phyloP scores from a whole-genome alignment of 345 rosid species.

The Acer campestre region DNA sequence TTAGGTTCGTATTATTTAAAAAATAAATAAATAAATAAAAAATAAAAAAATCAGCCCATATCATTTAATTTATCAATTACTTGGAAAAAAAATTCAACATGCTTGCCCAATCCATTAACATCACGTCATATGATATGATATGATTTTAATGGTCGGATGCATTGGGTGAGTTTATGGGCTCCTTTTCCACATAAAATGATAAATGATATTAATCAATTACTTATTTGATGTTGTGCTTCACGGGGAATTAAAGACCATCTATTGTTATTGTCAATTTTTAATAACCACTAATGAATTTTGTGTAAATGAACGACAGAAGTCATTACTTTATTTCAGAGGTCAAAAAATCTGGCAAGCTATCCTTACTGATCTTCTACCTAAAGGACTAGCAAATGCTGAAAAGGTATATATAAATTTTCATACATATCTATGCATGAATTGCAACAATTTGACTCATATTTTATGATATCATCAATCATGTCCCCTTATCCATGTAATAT shows the following conservation, averaged over 20 bases:
- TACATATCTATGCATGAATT: too few species aligned
- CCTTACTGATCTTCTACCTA: slow-evolving; percentile 78
- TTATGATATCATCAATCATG: neutral
- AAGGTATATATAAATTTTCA: slow-evolving; percentile 64
- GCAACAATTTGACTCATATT: neutral
- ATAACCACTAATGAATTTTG: slow-evolving; percentile 13
- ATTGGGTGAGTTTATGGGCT: neutral
- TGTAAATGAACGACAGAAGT: slow-evolving; percentile 59
- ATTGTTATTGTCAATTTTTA: neutral
- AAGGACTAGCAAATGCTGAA: slow-evolving; percentile 65
- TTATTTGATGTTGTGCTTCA: neutral
- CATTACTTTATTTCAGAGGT: slow-evolving; percentile 88
- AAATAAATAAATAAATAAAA: too few species aligned
- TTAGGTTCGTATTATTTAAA: too few species aligned
- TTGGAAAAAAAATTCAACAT: too few species aligned
- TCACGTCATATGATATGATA: too few species aligned
- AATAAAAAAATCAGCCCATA: too few species aligned
- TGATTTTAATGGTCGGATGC: neutral
- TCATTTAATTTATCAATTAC: too few species aligned
- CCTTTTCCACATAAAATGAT: neutral
- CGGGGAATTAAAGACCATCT: neutral
- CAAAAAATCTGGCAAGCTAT: slow-evolving; percentile 88
- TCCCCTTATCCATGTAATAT: too few species aligned
- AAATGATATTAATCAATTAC: too few species aligned
- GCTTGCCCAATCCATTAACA: too few species aligned